Base-by-base conservation (phyloP, 495 filamentous ascomycete genomes). In the Amphirosellinia nigrospora region DNA sequence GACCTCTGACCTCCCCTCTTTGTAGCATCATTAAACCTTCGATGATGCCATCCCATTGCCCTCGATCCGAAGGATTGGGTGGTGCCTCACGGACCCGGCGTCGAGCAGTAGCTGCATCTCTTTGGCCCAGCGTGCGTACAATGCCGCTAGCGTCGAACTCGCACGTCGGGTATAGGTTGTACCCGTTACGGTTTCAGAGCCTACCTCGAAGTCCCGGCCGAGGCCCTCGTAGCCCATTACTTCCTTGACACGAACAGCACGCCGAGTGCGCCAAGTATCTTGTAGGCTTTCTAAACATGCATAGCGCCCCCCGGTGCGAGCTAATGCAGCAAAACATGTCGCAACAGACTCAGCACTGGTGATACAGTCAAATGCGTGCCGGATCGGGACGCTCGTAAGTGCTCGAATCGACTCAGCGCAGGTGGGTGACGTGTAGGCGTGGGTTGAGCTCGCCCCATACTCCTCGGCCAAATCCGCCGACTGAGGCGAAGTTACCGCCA, bases 301-400 rank as follows among this genome's bases (percentile, higher is more conserved):
- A 30, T 69, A 72, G n/a, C 71, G 66, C 1, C 71, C 71, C 0
- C 71, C 71, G 1, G 71, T 52, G 7, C 71, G 59, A 7, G 43
- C 50, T 19, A 72, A 6, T 6, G 71, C 71, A n/a, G 66, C 59
- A 19, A 72, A 65, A 52, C 66, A 72, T 16, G 39, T 65, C 7
- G 58, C 66, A 1, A 26, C 66, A 4, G 71, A 69, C 8, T 72
- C 66, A n/a, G 59, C 45, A 38, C 34, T 53, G 8, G 66, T 72
- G 39, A 72, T 72, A 50, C 71, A 72, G 38, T 72, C 71, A 5
- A 72, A 13, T 8, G 43, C 66, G 43, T 72, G 60, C 1, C 71
- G 66, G 5, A 72, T 52, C 6, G 66, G 66, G 16, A 4, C 39
- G 19, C 13, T 48, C 9, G 50, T 45, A n/a, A 38, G 23, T 13